Evolutionary conservation across 148 eudicot species (phyloP), one percentile per base, ranked within the genome.

Genomic region (Arctostaphylos glauca): DNA sequence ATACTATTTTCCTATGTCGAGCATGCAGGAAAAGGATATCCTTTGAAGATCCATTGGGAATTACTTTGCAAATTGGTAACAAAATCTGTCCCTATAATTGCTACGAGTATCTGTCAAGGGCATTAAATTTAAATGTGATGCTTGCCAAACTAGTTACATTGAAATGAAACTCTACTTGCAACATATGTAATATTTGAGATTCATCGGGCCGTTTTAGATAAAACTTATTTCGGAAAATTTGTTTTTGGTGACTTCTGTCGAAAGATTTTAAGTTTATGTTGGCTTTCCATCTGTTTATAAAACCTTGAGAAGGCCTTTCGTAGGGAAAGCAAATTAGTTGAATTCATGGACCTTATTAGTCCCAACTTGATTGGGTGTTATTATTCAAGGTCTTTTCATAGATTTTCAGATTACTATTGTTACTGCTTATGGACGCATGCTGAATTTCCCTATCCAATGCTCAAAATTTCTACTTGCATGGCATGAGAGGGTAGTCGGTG

Each of bases 1-100:
- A 80, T 80, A 49, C 58, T n/a, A 64, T 64, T 9, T 48, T 77
- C 23, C 43, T 15, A 14, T 80, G 74, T 48, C 13, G 0, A 80
- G 73, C 48, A 21, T 64, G 81, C 81, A 80, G 81, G 81, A 21
- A 44, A 19, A 10, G 25, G 74, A 12, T 12, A 25, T 77, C 58
- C 41, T 58, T 54, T 31, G 64, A 54, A 77, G 58, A 80, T 46
- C 74, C 74, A 43, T 25, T 19, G 8, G 54, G 72, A 18, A 41
- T 80, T n/a, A 47, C 8, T 6, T 50, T 62, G 73, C 54, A 47
- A 52, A 21, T 79, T 55, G 16, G 81, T 47, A 64, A 44, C 46
- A 47, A 47, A 48, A 64, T 60, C 59, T 59, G 44, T 46, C 47
- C 43, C 54, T 10, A 8, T 60, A n/a, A 44, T 79, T 60, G 38